phyloP scores from a whole-genome alignment of 306 rosid species.

The Lagenaria siceraria region DNA sequence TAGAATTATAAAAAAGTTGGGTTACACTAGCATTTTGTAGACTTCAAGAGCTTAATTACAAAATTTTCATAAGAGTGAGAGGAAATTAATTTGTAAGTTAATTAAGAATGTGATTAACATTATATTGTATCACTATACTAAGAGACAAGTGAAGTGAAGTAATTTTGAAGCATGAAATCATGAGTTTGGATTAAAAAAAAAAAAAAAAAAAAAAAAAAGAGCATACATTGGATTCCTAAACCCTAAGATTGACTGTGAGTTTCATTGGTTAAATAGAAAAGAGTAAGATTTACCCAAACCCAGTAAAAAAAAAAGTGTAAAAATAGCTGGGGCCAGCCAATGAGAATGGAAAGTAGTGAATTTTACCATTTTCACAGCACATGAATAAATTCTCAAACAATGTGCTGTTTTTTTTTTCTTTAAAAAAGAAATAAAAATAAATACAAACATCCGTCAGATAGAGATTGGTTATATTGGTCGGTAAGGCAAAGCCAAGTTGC shows the following conservation, averaged over 20 bases:
- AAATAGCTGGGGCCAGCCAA: neutral
- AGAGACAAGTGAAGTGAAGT: no score
- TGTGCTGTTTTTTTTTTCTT: neutral
- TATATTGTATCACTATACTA: no score
- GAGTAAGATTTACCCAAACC: neutral
- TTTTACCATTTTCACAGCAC: neutral
- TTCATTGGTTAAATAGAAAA: neutral
- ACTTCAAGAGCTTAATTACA: no score
- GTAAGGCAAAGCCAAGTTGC: neutral
- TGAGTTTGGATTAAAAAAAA: neutral
- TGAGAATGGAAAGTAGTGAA: neutral
- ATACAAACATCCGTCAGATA: neutral
- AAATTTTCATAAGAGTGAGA: no score
- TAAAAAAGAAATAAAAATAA: no score
- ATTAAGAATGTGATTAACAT: no score
- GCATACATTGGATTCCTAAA: neutral
- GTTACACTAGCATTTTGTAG: no score
- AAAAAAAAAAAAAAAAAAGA: neutral
- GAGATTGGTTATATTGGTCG: constrained; percentile 2
- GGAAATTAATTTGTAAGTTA: no score
- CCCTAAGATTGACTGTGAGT: neutral
- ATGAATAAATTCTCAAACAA: neutral
- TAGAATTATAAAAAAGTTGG: no score
- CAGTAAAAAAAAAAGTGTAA: neutral
- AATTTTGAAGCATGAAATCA: neutral